A percentile compares a stretch with the other conserved stretches of the same genome.
phyloP scores from a whole-genome alignment of 1,284 basidiomycete genomes.

The Rhodotorula mucilaginosa region DNA sequence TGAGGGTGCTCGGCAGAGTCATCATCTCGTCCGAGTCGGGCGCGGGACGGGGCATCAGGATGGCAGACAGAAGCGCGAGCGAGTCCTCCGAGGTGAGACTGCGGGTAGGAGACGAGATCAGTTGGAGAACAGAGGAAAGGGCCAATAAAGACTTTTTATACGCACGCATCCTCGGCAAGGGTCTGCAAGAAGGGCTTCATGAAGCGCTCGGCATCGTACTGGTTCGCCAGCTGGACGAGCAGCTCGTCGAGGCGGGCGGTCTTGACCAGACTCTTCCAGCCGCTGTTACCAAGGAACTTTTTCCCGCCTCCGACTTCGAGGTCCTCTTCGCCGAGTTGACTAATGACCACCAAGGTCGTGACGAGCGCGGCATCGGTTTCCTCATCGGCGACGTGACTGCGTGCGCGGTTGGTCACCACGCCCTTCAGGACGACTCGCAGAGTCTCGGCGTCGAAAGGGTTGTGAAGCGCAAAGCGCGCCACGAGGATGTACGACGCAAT shows the following conservation, averaged over 20 bases:
- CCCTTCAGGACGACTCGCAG: conserved; percentile 59
- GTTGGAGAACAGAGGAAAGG: too few relatives aligned
- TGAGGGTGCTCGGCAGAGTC: conserved; percentile 25
- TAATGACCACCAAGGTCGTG: conserved; percentile 60
- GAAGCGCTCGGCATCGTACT: conserved; percentile 38
- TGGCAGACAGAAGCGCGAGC: conserved; percentile 20
- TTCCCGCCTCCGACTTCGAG: conserved; percentile 30
- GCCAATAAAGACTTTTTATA: neutral
- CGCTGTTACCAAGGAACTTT: conserved; percentile 36
- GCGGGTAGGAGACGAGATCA: neutral
- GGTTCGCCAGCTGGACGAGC: conserved; percentile 31
- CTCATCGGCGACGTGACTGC: conserved; percentile 51
- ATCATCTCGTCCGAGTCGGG: conserved; percentile 8
- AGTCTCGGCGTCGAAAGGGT: conserved; percentile 58
- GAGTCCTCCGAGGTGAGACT: conserved; percentile 24
- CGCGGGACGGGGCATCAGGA: conserved; percentile 23
- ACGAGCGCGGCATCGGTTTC: conserved; percentile 55
- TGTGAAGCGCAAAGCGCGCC: conserved; percentile 64
- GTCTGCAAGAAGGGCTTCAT: conserved; percentile 39
- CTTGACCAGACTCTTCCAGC: conserved; percentile 36
- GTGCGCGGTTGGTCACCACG: conserved; percentile 53
- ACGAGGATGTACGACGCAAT: conserved; percentile 67
- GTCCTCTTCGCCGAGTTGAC: conserved; percentile 33
- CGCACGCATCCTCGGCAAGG: conserved; percentile 30
- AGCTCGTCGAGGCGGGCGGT: conserved; percentile 35